Evolutionary conservation across 306 rosid species (phyloP), one percentile per base, ranked within the genome.

Genomic region (Geum urbanum): DNA sequence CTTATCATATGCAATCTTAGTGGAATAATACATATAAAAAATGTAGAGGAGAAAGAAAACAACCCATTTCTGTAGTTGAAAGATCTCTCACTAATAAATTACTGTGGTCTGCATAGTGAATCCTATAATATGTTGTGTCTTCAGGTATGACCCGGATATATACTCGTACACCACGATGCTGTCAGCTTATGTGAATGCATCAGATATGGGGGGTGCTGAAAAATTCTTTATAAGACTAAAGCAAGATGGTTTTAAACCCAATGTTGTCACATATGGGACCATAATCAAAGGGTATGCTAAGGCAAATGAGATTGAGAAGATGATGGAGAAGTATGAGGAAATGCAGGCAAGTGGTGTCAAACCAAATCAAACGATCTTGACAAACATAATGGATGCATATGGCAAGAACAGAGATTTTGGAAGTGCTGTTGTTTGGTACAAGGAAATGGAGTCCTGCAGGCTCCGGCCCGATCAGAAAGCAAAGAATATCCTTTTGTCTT

Each of bases 201-300:
- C 88, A 16, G 96, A 94, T 77, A 84, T 90, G 97, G 96, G 85
- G 59, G 92, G 96, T 61, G 98, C 98, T 46, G 97, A 94, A 73
- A 80, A 69, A 62, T 94, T 94, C 76, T 85, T 94, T 81, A 80
- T 43, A 73, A 86, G 91, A 84, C 71, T 94, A 67, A 91, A 78
- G 72, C 84, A 76, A 41, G 99, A 91, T 22, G 95, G 96, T 27
- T 72, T 88, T 69, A 83, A 81, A 79, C 99, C 99, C 51, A 87
- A 94, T 62, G 81, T 86, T 20, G 86, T 94, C 56, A 94, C 97
- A 18, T 91, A 86, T 55, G 97, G 96, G 67, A 85, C 92, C 56
- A 71, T 94, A 66, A 83, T 91, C 47, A 91, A 91, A 73, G 99
- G 99, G 74, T 94, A 87, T 82, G 96, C 96, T 15, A 88, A 78